Conservation (phyloP, 306 rosid species). For the Biancaea sappan region DNA sequence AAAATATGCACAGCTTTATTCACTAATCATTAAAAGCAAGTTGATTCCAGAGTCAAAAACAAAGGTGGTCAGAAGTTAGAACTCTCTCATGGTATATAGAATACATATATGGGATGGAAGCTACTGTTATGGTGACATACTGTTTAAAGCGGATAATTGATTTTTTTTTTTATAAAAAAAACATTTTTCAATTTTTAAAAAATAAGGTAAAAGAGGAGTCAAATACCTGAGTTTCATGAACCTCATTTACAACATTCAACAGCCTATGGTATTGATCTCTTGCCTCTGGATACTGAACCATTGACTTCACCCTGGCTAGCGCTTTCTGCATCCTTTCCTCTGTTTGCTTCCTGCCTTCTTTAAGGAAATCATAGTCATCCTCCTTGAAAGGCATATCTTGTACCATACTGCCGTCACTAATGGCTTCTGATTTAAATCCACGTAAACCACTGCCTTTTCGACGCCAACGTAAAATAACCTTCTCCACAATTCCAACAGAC, state of each 20-base stretch:
- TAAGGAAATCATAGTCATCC: conserved; percentile 71
- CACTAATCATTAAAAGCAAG: background rate
- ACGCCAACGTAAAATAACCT: conserved; percentile 85
- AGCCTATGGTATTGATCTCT: conserved; percentile 84
- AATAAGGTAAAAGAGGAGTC: background rate
- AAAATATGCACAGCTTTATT: background rate
- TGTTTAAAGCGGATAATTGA: too few species aligned
- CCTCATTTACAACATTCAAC: conserved; percentile 64
- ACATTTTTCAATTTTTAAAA: background rate
- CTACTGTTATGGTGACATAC: background rate
- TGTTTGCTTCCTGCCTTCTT: conserved; percentile 81
- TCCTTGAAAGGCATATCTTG: conserved; percentile 48
- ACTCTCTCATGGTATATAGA: background rate
- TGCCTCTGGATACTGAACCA: conserved; percentile 91
- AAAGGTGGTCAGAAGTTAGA: background rate
- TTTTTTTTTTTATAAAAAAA: too few species aligned
- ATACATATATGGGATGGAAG: background rate
- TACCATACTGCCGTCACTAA: conserved; percentile 44
- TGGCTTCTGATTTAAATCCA: conserved; percentile 71
- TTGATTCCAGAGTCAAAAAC: background rate
- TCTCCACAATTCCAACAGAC: conserved; percentile 89
- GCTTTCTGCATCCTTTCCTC: conserved; percentile 87
- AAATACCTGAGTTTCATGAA: conserved; percentile 74
- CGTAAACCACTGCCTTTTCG: conserved; percentile 88
- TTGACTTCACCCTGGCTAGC: conserved; percentile 86